Evolutionary conservation across 1,139 yeast genomes (phyloP), one percentile per base, ranked within the genome.

Genomic region (Pneumocystis canis): DNA sequence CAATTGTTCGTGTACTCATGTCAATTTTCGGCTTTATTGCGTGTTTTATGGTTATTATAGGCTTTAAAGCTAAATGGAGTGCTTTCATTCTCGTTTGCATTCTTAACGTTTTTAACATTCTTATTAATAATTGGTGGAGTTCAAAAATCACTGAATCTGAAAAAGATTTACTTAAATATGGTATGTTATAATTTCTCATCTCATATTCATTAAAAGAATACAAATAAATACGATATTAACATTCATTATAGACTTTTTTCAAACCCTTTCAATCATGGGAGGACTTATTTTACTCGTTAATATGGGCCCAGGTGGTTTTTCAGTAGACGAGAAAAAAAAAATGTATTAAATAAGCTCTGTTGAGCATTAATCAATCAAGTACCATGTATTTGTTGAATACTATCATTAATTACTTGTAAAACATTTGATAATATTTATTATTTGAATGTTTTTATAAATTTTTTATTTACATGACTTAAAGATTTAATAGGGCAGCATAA

Each of bases 291-390:
- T 92, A 70, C 87, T 94, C 68, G 96, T 89, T 68, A 89, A 87
- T 75, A 89, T 96, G 7, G 98, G 98, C 68, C 97, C 98, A 58
- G 98, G 98, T 61, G 94, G 88, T 70, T 79, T 90, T 69, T 87
- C 96, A 47, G 78, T 92, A 66, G 98, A 92, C 73, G 97, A 89
- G 75, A 92, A 92, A 86, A 90, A 92, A 79, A 92, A 92, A 79
- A 86, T 88, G 59, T 65, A 64, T 57, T 54, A 39, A 47, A n/a
- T n/a, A n/a, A n/a, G n/a, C n/a, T n/a, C n/a, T n/a, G n/a, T n/a
- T n/a, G n/a, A n/a, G n/a, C n/a, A n/a, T n/a, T n/a, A n/a, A n/a
- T n/a, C n/a, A n/a, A n/a, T n/a, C n/a, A n/a, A n/a, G n/a, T n/a
- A n/a, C n/a, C n/a, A n/a, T n/a, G n/a, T n/a, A n/a, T n/a, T n/a